Conservation (phyloP, 345 rosid genomes). For the Arabis alpina region DNA sequence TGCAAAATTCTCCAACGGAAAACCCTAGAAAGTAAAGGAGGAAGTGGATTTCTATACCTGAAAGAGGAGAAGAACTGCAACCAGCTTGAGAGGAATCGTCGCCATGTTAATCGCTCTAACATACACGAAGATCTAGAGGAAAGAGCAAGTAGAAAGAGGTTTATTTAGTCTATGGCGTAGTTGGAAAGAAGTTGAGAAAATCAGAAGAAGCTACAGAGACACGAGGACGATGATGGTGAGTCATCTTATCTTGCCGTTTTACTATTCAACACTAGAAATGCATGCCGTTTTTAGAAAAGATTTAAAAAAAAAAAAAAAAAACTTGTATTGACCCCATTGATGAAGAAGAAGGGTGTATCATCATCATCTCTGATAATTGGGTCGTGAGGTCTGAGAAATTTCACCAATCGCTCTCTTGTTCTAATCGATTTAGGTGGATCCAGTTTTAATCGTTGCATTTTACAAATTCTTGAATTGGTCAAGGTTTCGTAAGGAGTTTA, state of each 20-base stretch:
- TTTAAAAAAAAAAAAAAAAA: too few relatives aligned
- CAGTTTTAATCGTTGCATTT: too few relatives aligned
- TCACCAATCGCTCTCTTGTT: constrained; percentile 2
- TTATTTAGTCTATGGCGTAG: background rate
- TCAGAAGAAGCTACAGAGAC: background rate
- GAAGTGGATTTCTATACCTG: constrained; percentile 42
- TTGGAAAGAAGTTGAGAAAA: background rate
- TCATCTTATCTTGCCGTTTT: constrained; percentile 34
- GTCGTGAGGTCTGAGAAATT: constrained; percentile 12
- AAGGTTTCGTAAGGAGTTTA: background rate
- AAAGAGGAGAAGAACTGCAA: constrained; percentile 36
- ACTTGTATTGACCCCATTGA: constrained; percentile 21
- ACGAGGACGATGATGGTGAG: constrained; percentile 20
- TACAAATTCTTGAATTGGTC: too few relatives aligned
- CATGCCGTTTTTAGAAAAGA: background rate
- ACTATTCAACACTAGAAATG: background rate
- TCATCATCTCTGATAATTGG: background rate
- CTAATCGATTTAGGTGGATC: constrained; percentile 5
- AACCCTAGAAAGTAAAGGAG: background rate
- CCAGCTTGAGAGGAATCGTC: constrained; percentile 32
- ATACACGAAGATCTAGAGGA: background rate
- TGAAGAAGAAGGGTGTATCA: background rate
- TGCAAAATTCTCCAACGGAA: background rate
- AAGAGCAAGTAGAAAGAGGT: constrained; percentile 12
- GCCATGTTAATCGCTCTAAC: constrained; percentile 26